phyloP scores from a whole-genome alignment of 305 asterid genomes.

The Fraxinus ornus region DNA sequence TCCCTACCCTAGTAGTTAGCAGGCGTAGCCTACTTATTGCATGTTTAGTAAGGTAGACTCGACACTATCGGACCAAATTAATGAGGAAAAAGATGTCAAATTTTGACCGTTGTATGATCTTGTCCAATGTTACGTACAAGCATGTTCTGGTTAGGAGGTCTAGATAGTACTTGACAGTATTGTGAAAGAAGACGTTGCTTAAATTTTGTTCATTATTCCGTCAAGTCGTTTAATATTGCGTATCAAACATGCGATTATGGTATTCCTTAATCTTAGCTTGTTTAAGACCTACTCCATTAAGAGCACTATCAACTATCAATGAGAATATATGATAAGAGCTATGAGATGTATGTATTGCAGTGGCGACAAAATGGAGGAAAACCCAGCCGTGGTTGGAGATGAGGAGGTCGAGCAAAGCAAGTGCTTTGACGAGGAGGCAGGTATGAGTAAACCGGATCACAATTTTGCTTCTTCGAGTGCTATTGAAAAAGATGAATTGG shows the following conservation, averaged over 20 bases:
- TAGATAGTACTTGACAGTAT: not conserved
- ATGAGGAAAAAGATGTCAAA: not conserved
- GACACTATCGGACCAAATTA: no score
- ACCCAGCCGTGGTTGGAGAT: conserved; percentile 44
- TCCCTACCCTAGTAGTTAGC: not conserved
- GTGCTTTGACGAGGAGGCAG: conserved; percentile 47
- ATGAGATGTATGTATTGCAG: conserved; percentile 35
- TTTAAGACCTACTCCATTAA: not conserved
- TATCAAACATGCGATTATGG: not conserved
- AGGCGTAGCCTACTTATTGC: not conserved
- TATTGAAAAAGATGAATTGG: not conserved
- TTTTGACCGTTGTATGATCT: not conserved
- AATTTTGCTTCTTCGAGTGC: conserved; percentile 31
- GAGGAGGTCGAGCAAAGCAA: conserved; percentile 49
- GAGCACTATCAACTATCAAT: not conserved
- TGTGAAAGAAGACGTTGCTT: not conserved
- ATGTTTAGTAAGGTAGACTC: not conserved
- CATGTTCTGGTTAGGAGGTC: not conserved
- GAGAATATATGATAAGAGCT: not conserved
- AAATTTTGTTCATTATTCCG: not conserved
- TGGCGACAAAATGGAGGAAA: conserved; percentile 51
- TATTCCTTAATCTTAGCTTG: not conserved
- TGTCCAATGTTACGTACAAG: not conserved
- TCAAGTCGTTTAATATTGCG: not conserved
- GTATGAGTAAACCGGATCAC: conserved; percentile 14